These are phyloP conservation scores for Podospora appendiculata DNA, from an alignment of 495 filamentous ascomycete species.

Conservation along the genomic window DNA sequence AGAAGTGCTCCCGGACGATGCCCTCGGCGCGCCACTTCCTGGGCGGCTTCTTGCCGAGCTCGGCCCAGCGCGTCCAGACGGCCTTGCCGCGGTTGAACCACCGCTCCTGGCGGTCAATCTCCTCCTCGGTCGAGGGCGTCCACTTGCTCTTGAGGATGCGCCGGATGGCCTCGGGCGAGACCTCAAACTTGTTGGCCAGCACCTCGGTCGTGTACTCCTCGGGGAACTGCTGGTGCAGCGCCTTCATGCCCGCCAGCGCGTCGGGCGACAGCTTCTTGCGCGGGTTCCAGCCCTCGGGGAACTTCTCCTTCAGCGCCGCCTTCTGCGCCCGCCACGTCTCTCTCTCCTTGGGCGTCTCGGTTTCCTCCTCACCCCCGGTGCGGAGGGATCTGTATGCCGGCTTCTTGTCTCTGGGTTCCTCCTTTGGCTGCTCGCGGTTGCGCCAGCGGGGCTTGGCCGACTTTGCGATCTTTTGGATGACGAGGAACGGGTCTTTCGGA, in stretches of 20 bases:
- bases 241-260: conserved; percentile 76
- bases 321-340: conserved; percentile 19
- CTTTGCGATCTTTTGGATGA: neutral
- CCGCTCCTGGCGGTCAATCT: conserved; percentile 48
- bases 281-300: conserved; percentile 70
- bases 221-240: conserved; percentile 66
- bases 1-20: conserved; percentile 39
- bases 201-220: conserved; percentile 64
- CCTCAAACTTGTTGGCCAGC: conserved; percentile 71
- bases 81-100: conserved; percentile 75
- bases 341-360: neutral
- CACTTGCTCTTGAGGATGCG: conserved; percentile 82
- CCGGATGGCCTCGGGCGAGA: conserved; percentile 79
- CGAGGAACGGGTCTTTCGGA: no score
- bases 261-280: conserved; percentile 85
- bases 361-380: neutral
- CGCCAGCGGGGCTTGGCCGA: neutral
- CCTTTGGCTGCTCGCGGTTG: neutral
- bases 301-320: conserved; percentile 41
- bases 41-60: conserved; percentile 60
- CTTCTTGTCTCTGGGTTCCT: neutral
- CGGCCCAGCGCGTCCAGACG: conserved; percentile 69
- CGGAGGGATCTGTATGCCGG: neutral
- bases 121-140: conserved; percentile 58
- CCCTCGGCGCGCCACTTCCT: conserved; percentile 61